Evolutionary conservation across 352 stramenopile genomes (phyloP), one percentile per base, ranked within the genome.

Genomic region (Thraustochytrium sp.): DNA sequence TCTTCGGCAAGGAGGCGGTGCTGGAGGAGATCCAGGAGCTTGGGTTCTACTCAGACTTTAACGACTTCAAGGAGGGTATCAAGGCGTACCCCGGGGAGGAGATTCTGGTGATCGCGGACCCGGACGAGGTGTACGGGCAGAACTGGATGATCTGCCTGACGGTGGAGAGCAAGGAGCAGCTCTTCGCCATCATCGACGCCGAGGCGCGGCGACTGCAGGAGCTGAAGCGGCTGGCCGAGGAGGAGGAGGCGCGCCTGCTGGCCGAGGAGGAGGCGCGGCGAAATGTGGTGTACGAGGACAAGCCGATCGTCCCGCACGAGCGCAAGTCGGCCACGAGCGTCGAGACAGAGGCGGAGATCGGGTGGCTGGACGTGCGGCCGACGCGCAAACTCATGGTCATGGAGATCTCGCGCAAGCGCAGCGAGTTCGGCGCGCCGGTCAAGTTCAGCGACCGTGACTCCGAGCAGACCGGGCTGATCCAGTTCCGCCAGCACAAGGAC

Each of bases 221-320:
- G 53, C 36, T 42, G 8, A 46, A 62, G 40, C 85, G 34, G 53
- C 34, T 11, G 64, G 72, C 36, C 49, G 82, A 72, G 31, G 82
- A 87, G 37, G 64, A 56, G 23, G 75, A 80, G 42, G 85, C 55
- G 40, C 44, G 38, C 46, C 49, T 59, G 34, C 46, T 61, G 4
- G 68, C 68, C 31, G 86, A 73, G 37, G 86, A 88, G 65, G 65
- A 86, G 38, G 82, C 82, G 2, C 2, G 55, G 31, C 31, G 75
- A 34, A 88, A 88, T n/a, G 82, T 84, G 4, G 85, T 88, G 21
- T 88, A 88, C 62, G 82, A 87, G 63, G 86, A 88, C n/a, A 85
- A 87, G 61, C 86, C 86, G 3, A 55, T 88, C 23, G 38, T 86
- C 23, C 46, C 85, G 13, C 26, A 62, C 23, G 38, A 51, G 40